Evolutionary conservation across 140 eudicot species (phyloP), one percentile per base, ranked within the genome.

Genomic region (Anethum foeniculum): DNA sequence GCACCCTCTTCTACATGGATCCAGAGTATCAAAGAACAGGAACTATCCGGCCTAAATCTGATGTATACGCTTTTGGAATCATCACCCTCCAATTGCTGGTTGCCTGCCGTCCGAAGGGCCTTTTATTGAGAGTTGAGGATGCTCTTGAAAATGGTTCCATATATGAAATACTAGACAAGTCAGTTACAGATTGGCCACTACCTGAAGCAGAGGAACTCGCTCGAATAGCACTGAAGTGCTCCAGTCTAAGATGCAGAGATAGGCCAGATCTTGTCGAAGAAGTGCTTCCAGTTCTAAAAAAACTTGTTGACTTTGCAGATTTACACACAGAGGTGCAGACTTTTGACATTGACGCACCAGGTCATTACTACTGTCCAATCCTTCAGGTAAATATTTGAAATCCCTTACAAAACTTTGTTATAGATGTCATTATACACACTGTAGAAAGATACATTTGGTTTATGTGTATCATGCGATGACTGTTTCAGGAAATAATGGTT

Each of bases 11-110:
- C 68, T 94, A 94, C 76, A 91, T 94, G 85, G 98, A 94, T 69
- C 98, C 98, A 0, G 97, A 94, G 85, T 94, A 94, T 82, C 98
- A 88, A 67, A 90, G 98, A 83, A 94, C 98, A 0, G 98, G 98
- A 23, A 94, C 98, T 1, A 84, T 94, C 68, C 65, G 98, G 36
- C 92, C 98, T n/a, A 94, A 94, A 74, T 94, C 98, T 52, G 98
- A 94, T 85, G 23, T 94, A 51, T 92, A 87, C 77, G 92, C 98
- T 46, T 89, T 91, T 65, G 98, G 98, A 80, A 86, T 94, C 72
- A 86, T 91, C 80, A 77, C 81, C 43, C 88, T 94, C 74, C 98
- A 92, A 83, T 47, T 94, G 79, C 51, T 94, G 84, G 85, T 93
- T 52, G 86, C 87, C 23, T 78, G 81, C 15, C 88, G 64, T 75